These are phyloP conservation scores for Coemansia sp. DNA, from an alignment of 371 early-diverging fungal genomes.

Conservation along the genomic window DNA sequence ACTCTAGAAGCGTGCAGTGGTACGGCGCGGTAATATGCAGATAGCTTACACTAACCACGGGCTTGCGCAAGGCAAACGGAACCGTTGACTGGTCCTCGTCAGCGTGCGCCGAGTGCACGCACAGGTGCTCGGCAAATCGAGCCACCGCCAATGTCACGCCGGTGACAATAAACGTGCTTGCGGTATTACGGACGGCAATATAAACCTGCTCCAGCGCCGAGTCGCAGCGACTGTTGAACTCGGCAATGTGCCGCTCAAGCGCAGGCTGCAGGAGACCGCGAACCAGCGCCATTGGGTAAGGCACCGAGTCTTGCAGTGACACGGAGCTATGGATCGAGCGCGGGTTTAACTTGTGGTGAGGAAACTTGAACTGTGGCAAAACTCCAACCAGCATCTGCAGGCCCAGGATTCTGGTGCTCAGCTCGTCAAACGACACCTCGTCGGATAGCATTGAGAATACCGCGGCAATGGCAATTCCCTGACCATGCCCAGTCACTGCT, in stretches of 20 bases:
- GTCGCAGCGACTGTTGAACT: slow-evolving; percentile 9
- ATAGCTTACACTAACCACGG: slow-evolving; percentile 73
- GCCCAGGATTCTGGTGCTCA: slow-evolving; percentile 78
- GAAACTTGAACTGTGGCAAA: slow-evolving; percentile 12
- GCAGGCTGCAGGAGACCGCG: background rate
- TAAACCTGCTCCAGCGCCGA: slow-evolving; percentile 49
- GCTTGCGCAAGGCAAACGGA: slow-evolving; percentile 73
- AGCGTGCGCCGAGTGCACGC: slow-evolving; percentile 53
- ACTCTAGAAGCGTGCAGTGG: slow-evolving; percentile 70
- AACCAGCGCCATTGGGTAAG: slow-evolving; percentile 13
- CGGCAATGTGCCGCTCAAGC: background rate
- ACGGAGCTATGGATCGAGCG: slow-evolving; percentile 39
- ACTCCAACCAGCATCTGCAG: slow-evolving; percentile 15
- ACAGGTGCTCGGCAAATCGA: slow-evolving; percentile 1
- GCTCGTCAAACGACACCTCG: slow-evolving; percentile 73
- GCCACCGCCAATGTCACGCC: background rate
- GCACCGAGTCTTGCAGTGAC: slow-evolving; percentile 33
- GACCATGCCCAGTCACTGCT: slow-evolving; percentile 83
- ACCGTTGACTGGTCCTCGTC: slow-evolving; percentile 69
- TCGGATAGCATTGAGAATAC: slow-evolving; percentile 79
- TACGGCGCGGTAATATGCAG: slow-evolving; percentile 81
- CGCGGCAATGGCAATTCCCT: slow-evolving; percentile 86
- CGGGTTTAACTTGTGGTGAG: background rate
- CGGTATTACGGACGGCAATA: slow-evolving; percentile 78
- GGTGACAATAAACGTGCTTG: slow-evolving; percentile 31